phyloP scores from a whole-genome alignment of 78 protist species.

The Capsaspora owczarzaki region DNA sequence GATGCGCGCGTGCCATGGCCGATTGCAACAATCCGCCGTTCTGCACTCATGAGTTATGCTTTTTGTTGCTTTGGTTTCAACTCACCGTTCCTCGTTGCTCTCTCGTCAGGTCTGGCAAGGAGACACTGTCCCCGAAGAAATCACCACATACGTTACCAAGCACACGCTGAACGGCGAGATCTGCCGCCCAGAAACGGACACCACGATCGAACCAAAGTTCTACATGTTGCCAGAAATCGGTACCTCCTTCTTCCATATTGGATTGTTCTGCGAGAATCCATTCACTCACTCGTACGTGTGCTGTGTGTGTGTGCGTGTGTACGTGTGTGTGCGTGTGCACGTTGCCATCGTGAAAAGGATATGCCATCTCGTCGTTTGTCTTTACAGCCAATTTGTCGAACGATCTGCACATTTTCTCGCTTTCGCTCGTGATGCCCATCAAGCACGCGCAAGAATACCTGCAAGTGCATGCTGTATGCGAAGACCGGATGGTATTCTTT shows the following conservation, averaged over 20 bases:
- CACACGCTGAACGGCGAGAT: conserved; percentile 5
- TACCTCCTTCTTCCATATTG: neutral
- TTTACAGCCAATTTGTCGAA: neutral
- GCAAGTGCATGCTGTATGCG: neutral
- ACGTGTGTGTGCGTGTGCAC: neutral
- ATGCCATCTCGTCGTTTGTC: neutral
- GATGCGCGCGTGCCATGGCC: no score
- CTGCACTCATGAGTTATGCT: neutral
- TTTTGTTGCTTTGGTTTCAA: neutral
- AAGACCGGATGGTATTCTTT: neutral
- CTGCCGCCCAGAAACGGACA: neutral
- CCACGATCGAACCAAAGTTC: neutral
- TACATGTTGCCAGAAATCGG: neutral
- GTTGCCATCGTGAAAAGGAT: neutral
- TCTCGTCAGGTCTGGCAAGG: neutral
- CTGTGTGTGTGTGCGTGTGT: neutral
- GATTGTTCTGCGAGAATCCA: no score
- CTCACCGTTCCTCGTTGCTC: neutral
- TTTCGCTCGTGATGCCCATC: conserved; percentile 6
- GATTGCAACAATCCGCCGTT: no score
- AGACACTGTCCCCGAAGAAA: neutral
- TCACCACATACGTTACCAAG: neutral
- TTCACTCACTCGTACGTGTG: no score
- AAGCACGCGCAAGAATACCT: neutral
- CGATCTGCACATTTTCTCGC: neutral